Conservation (phyloP, 1,139 yeast genomes). For the Yamadazyma blattariae region DNA sequence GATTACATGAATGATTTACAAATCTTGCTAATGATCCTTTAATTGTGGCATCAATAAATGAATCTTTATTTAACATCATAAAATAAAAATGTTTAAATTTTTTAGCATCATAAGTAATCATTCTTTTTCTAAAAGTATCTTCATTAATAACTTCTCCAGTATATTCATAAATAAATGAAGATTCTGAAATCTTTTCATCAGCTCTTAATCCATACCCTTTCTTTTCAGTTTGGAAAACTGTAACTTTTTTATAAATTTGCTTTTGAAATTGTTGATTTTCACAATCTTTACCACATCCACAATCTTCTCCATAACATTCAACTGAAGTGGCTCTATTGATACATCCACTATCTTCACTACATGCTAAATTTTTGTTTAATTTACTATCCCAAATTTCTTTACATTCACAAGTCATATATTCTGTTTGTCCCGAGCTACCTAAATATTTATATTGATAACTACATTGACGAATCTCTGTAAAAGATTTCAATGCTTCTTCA, state of each 20-base stretch:
- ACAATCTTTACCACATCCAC: slow-evolving; percentile 77
- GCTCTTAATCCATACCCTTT: slow-evolving; percentile 93
- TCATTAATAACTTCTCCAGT: slow-evolving; percentile 92
- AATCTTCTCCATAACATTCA: slow-evolving; percentile 77
- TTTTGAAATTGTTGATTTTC: slow-evolving; percentile 85
- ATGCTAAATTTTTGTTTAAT: slow-evolving; percentile 54
- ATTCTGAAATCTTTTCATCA: slow-evolving; percentile 51
- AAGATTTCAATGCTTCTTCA: slow-evolving; percentile 63
- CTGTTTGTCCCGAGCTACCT: slow-evolving; percentile 68
- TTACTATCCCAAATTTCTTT: slow-evolving; percentile 42
- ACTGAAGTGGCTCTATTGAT: slow-evolving; percentile 88
- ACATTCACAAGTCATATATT: slow-evolving; percentile 91
- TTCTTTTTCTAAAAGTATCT: slow-evolving; percentile 63
- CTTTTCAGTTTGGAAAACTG: slow-evolving; percentile 73
- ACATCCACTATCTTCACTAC: slow-evolving; percentile 86
- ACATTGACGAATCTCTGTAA: slow-evolving; percentile 55
- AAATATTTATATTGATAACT: slow-evolving; percentile 56
- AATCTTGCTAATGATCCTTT: slow-evolving; percentile 88
- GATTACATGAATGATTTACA: slow-evolving; percentile 92
- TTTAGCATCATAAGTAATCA: slow-evolving; percentile 66
- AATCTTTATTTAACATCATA: slow-evolving; percentile 94
- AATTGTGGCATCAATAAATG: slow-evolving; percentile 90
- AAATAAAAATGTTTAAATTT: slow-evolving; percentile 88
- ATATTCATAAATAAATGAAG: slow-evolving; percentile 82
- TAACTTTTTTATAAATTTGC: slow-evolving; percentile 65